Evolutionary conservation across 306 rosid genomes (phyloP).

Genomic region (Benincasa hispida): DNA sequence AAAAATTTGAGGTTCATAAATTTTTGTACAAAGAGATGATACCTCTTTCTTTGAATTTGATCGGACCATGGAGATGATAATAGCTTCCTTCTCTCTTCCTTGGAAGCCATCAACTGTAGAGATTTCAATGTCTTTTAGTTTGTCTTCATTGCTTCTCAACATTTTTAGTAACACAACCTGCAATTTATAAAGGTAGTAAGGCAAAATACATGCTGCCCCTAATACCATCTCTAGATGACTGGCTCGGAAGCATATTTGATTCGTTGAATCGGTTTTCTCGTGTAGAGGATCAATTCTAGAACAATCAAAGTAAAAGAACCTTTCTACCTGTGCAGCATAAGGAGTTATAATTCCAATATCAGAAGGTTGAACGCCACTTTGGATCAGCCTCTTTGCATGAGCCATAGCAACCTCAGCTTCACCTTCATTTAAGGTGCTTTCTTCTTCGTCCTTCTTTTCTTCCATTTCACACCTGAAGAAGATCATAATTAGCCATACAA

Average conservation of each 20-base stretch:
- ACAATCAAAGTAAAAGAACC: neutral
- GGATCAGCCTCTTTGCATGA: slow-evolving; percentile 73
- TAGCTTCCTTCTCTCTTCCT: slow-evolving; percentile 95
- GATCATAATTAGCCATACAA: neutral
- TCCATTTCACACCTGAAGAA: slow-evolving; percentile 85
- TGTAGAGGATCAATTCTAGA: neutral
- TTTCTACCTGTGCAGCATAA: slow-evolving; percentile 83
- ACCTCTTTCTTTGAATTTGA: slow-evolving; percentile 90
- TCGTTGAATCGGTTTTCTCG: neutral
- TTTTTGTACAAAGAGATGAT: slow-evolving; percentile 5
- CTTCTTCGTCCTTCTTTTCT: slow-evolving; percentile 97
- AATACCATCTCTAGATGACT: neutral
- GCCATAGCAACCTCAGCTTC: slow-evolving; percentile 85
- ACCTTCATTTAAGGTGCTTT: slow-evolving; percentile 93
- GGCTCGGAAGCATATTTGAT: neutral
- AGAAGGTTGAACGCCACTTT: slow-evolving; percentile 80
- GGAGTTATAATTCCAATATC: slow-evolving; percentile 95
- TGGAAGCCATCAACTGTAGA: slow-evolving; percentile 99
- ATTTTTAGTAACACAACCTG: slow-evolving; percentile 80
- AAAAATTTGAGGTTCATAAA: neutral
- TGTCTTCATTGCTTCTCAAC: slow-evolving; percentile 65
- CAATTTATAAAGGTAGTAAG: slow-evolving; percentile 9
- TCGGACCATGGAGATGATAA: slow-evolving; percentile 90
- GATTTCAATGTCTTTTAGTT: slow-evolving; percentile 68
- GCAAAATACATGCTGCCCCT: neutral